Evolutionary conservation across 148 eudicot genomes (phyloP).

Genomic region (Cornus florida): DNA sequence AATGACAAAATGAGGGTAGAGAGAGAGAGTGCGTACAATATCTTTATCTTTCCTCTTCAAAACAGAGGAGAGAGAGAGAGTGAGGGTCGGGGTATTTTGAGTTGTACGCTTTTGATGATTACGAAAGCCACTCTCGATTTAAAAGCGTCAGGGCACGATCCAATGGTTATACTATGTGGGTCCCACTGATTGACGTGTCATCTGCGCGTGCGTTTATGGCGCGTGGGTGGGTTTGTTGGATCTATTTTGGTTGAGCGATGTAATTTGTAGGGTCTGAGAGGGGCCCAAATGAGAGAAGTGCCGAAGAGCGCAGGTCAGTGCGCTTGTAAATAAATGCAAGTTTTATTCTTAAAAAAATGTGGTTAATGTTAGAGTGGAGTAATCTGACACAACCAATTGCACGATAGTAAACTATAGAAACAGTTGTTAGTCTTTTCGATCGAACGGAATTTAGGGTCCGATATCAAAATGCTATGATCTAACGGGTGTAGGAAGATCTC

Average conservation of each 20-base stretch:
- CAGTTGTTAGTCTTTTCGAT: not conserved
- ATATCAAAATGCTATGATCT: no score
- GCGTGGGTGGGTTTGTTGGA: constrained; percentile 1
- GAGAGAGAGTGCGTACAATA: constrained; percentile 11
- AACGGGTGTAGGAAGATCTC: not conserved
- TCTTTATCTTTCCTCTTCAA: constrained; percentile 8
- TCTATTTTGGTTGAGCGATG: constrained; percentile 30
- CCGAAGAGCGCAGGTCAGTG: constrained; percentile 17
- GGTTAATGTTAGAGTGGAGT: not conserved
- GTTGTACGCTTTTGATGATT: constrained; percentile 23
- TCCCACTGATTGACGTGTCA: not conserved
- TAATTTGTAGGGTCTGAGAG: constrained; percentile 9
- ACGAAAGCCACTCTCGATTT: not conserved
- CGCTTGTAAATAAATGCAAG: not conserved
- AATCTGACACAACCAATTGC: constrained; percentile 1
- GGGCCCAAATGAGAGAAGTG: constrained; percentile 10
- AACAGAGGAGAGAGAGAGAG: constrained; percentile 13
- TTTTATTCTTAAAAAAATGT: not conserved
- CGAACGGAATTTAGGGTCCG: no score
- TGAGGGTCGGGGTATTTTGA: constrained; percentile 17
- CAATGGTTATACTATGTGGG: not conserved
- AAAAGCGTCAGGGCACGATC: not conserved
- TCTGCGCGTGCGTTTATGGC: not conserved
- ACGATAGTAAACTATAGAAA: not conserved
- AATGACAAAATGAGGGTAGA: constrained; percentile 13